Base-by-base conservation (phyloP, 2,329 filamentous ascomycete genomes). In the Penicillium polonicum region DNA sequence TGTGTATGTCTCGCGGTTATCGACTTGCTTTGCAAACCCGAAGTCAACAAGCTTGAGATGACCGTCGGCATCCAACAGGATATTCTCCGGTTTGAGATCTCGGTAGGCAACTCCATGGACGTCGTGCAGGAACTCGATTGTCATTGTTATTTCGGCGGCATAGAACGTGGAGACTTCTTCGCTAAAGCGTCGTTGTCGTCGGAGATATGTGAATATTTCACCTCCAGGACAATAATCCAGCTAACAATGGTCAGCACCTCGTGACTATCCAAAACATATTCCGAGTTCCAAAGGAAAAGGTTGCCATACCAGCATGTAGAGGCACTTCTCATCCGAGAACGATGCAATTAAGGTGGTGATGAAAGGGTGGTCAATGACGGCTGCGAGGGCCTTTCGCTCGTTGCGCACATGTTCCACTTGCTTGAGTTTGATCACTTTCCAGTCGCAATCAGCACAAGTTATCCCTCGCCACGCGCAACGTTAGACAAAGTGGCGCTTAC, bases 341-440 rank as follows among this genome's bases (percentile, higher is more conserved):
- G 83, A 85, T 36, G 85, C 82, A 43, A 87, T 78, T 72, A 88
- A 78, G 38, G 83, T 85, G 39, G 85, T 88, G 61, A 88, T 87
- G 70, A 88, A 88, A 25, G 85, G 85, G 63, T 88, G 83, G 3
- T 84, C 85, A 35, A 84, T 81, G 39, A 87, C 85, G 38, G 82
- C 82, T 35, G 82, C 81, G 21, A 88, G 81, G 36, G 85, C 82
- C 65, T 84, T 85, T 65, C 85, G 81, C 75, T 88, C 85, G 73
- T 87, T 88, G 62, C 84, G 82, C 48, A 88, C 85, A 74, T 88
- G 85, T 74, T 88, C 85, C 61, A 88, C 84, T 68, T 88, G 85
- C 77, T 88, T 88, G 66, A 88, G 75, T 58, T 85, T 83, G 67
- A 82, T 79, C 52, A 82, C 79, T 80, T 58, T 49, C 35, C 36